Base-by-base conservation (phyloP, 345 rosid genomes). In the Pelargonium nanum region DNA sequence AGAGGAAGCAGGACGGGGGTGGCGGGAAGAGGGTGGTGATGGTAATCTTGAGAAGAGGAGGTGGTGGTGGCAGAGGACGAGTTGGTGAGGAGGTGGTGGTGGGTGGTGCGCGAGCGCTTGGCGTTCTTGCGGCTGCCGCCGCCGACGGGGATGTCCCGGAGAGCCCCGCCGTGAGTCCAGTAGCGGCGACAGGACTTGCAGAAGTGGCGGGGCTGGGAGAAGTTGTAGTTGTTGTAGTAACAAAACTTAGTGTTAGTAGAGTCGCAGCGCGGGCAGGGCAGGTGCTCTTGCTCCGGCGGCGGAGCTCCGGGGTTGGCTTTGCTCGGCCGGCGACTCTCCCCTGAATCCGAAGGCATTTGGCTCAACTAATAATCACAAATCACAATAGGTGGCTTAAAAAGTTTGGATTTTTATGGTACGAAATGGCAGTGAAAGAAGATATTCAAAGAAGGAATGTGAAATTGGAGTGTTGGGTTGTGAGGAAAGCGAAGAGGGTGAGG, bases 121-220 rank as follows among this genome's bases (percentile, higher is more conserved):
- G 94, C 87, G 66, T 76, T 83, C 78, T 83, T 91, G 13, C 96
- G 87, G 3, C 89, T 85, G 22, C 89, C 98, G 7, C 98, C 98
- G 22, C 98, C 98, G 58, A 91, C 70, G 21, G 97, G 97, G 56
- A 91, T 91, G 75, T 91, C 97, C 9, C 97, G 81, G 57, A 91
- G 94, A 25, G 96, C 86, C 62, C 97, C 97, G 26, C 97, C 97
- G 12, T 85, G 96, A 44, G 97, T 91, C 97, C 97, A 91, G 81
- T 91, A 91, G 10, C 97, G 88, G 24, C 97, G 96, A 77, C 97
- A 91, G 52, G 94, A 67, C 73, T 91, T 91, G 69, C 97, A 91
- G 80, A 91, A 91, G 72, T 91, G 97, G 26, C 97, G 97, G n/a
- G 97, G 97, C 88, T 91, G 97, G 17, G 96, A 91, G 68, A 83